Evolutionary conservation across 2,329 filamentous ascomycete species (phyloP).

Genomic region (Apiospora rasikravindrae): DNA sequence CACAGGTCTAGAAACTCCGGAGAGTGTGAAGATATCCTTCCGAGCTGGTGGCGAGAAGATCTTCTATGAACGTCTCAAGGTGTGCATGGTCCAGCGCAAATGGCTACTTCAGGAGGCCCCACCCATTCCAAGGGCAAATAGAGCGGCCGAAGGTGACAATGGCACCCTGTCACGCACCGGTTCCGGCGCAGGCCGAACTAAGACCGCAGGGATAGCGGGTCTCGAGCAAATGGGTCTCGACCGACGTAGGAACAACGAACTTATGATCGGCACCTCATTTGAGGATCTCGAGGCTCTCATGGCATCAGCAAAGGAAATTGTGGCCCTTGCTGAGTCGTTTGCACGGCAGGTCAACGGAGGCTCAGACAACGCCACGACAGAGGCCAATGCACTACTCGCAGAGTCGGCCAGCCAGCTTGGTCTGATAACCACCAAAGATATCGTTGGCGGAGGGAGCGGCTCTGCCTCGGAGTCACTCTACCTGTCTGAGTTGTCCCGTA

Average conservation of each 20-base stretch:
- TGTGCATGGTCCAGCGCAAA: slow-evolving; percentile 88
- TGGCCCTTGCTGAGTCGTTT: slow-evolving; percentile 89
- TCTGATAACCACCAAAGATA: slow-evolving; percentile 93
- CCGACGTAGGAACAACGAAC: slow-evolving; percentile 88
- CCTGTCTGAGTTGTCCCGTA: slow-evolving; percentile 82
- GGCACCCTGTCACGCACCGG: slow-evolving; percentile 35
- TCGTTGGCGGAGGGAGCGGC: slow-evolving; percentile 76
- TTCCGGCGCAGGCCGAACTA: slow-evolving; percentile 45
- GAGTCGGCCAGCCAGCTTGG: slow-evolving; percentile 85
- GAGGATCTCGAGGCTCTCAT: slow-evolving; percentile 96
- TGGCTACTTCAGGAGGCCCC: slow-evolving; percentile 93
- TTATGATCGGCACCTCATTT: slow-evolving; percentile 91
- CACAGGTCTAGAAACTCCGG: slow-evolving; percentile 60
- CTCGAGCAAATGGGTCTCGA: slow-evolving; percentile 85
- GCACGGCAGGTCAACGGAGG: slow-evolving; percentile 67
- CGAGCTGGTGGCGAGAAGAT: slow-evolving; percentile 86
- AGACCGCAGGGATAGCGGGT: slow-evolving; percentile 87
- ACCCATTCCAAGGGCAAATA: slow-evolving; percentile 73
- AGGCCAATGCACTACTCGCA: slow-evolving; percentile 76
- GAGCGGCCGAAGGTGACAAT: slow-evolving; percentile 43
- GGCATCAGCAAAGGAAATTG: slow-evolving; percentile 95
- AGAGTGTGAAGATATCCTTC: slow-evolving; percentile 91
- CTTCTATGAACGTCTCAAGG: slow-evolving; percentile 88
- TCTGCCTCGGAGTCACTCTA: slow-evolving; percentile 78
- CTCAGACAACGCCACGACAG: slow-evolving; percentile 64